phyloP scores from a whole-genome alignment of 2,329 filamentous ascomycete genomes.

The Alternaria longipes region DNA sequence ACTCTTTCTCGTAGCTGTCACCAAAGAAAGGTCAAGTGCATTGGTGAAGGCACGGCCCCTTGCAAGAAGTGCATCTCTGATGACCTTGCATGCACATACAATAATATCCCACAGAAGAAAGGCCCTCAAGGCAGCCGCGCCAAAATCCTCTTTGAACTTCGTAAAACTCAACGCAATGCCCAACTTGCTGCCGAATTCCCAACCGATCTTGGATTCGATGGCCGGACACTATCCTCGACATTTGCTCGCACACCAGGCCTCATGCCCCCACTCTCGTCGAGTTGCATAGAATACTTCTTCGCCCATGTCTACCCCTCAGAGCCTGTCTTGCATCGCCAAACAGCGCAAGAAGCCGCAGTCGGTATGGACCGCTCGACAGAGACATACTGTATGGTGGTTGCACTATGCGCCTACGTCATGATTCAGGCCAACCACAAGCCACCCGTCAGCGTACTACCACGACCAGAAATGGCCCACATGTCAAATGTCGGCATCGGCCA shows the following conservation, averaged over 20 bases:
- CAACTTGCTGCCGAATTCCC: conserved; percentile 55
- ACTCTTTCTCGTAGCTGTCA: conserved; percentile 51
- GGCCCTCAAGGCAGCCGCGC: conserved; percentile 70
- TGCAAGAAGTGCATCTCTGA: conserved; percentile 70
- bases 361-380: conserved; percentile 63
- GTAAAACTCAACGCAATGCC: conserved; percentile 60
- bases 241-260: conserved; percentile 60
- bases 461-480: conserved; percentile 55
- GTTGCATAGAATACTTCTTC: conserved; percentile 69
- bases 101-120: conserved; percentile 71
- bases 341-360: conserved; percentile 62
- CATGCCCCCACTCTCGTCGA: conserved; percentile 59
- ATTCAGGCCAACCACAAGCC: conserved; percentile 59
- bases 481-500: conserved; percentile 59
- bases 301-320: conserved; percentile 71
- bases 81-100: conserved; percentile 69
- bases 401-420: conserved; percentile 61
- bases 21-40: conserved; percentile 61
- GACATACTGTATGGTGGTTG: conserved; percentile 66
- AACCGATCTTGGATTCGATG: conserved; percentile 52
- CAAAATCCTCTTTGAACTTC: conserved; percentile 69
- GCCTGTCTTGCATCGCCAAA: conserved; percentile 64
- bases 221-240: conserved; percentile 54
- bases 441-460: conserved; percentile 56
- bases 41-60: conserved; percentile 60